Percentiles rank a stretch among this genome's conserved stretches.
These are phyloP conservation scores for Clarireedia paspali DNA, from an alignment of 2,329 filamentous ascomycete species.

Conservation along the genomic window DNA sequence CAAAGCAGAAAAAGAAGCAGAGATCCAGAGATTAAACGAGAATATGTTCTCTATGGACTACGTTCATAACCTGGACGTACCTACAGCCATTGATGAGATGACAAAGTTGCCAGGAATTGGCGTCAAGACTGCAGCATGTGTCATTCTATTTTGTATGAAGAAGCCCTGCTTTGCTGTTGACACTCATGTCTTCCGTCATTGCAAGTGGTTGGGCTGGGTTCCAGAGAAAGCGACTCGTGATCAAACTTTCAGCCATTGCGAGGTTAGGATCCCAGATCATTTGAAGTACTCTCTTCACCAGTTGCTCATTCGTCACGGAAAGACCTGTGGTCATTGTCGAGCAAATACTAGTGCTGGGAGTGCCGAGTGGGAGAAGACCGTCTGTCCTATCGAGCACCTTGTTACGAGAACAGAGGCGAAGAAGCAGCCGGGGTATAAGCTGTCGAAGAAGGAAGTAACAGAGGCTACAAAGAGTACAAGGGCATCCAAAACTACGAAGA, in stretches of 20 bases:
- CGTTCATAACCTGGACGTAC: slow-evolving; percentile 37
- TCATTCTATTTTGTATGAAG: slow-evolving; percentile 48
- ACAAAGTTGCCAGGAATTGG: slow-evolving; percentile 45
- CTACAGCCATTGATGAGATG: slow-evolving; percentile 44
- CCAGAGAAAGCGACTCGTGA: slow-evolving; percentile 42
- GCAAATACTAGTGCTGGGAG: slow-evolving; percentile 48
- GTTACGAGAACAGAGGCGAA: slow-evolving; percentile 48
- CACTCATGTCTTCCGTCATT: slow-evolving; percentile 47
- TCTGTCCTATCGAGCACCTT: slow-evolving; percentile 57
- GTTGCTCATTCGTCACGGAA: slow-evolving; percentile 46
- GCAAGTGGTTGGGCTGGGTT: slow-evolving; percentile 46
- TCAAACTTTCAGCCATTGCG: slow-evolving; percentile 45
- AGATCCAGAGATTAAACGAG: slow-evolving; percentile 48
- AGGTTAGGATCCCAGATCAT: slow-evolving; percentile 42
- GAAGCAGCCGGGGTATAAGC: slow-evolving; percentile 28
- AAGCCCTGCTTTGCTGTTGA: slow-evolving; percentile 49
- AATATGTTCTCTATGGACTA: slow-evolving; percentile 51
- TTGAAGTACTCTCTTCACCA: slow-evolving; percentile 50
- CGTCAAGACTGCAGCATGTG: slow-evolving; percentile 49
- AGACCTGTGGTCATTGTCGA: slow-evolving; percentile 40
- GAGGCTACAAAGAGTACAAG: neutral
- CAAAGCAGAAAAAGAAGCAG: slow-evolving; percentile 44
- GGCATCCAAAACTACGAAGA: neutral
- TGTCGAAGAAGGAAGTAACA: neutral
- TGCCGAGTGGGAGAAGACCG: slow-evolving; percentile 50